Evolutionary conservation across 2,329 filamentous ascomycete genomes (phyloP), one percentile per base, ranked within the genome.

Genomic region (Zymoseptoria passerinii): DNA sequence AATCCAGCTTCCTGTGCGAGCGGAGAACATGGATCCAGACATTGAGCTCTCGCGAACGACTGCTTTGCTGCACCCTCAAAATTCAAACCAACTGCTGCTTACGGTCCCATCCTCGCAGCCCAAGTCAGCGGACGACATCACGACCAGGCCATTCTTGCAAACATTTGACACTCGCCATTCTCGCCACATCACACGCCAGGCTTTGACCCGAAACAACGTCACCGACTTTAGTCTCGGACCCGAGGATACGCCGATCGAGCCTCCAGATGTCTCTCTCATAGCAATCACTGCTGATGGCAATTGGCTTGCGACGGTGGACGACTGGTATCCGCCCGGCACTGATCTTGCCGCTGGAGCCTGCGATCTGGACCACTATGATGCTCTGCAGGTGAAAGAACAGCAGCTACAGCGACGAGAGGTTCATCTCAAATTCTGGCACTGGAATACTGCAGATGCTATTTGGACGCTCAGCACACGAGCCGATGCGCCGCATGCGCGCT

Each of bases 261-360:
- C 96, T 65, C 92, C 94, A 0, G 83, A 87, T 61, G 82, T 96
- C 52, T 87, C 83, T 6, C 83, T 88, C 57, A 77, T 97, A 54
- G 82, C 86, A 50, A 84, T 94, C 65, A 92, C 89, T 50, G 77
- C 81, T 53, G 87, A 97, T 69, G 92, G 92, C 18, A 81, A 84
- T 64, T 97, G 92, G 92, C 81, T 99, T 58, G 92, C 88, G 4
- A 96, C 90, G 1, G 83, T 95, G 1, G 94, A 99, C 70, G 89
- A 92, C 68, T 99, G 94, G 94, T 81, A 82, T 54, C 91, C 91
- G 1, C 84, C 89, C 8, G 75, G 77, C 10, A 78, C 82, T 60
- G 91, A 96, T 68, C 74, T 89, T 13, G 80, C 83, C 48, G 80
- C 81, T 57, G 72, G 88, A 28, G 73, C 78, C 54, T 67, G 72